These are phyloP conservation scores for Teunomyces aglyptinius DNA, from an alignment of 805 yeast genomes.

Conservation along the genomic window DNA sequence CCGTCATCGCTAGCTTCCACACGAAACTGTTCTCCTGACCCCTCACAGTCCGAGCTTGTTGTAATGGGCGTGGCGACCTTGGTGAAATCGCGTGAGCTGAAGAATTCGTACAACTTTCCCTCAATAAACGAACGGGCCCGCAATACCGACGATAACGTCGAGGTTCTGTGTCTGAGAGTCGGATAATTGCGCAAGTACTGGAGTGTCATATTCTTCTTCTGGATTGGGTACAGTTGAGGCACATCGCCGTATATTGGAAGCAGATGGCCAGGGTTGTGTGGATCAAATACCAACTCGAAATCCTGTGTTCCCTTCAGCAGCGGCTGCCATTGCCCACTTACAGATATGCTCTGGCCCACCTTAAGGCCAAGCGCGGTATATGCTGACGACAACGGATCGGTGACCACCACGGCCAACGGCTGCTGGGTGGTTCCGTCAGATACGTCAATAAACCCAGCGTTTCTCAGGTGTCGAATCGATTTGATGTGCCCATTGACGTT, in stretches of 20 bases:
- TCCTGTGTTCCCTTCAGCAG: slow-evolving; percentile 30
- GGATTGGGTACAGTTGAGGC: slow-evolving; percentile 69
- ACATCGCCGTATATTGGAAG: slow-evolving; percentile 61
- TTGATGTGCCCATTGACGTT: slow-evolving; percentile 64
- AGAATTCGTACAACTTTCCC: slow-evolving; percentile 50
- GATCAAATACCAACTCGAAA: slow-evolving; percentile 28
- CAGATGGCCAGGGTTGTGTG: slow-evolving; percentile 23
- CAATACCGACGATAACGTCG: slow-evolving; percentile 60
- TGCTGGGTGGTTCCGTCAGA: slow-evolving; percentile 69
- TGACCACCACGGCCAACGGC: slow-evolving; percentile 50
- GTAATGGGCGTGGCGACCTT: slow-evolving; percentile 85
- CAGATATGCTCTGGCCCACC: slow-evolving; percentile 45
- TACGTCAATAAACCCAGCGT: slow-evolving; percentile 75
- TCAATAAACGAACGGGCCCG: slow-evolving; percentile 74
- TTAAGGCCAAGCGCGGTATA: slow-evolving; percentile 29
- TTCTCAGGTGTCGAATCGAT: slow-evolving; percentile 69
- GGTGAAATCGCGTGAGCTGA: slow-evolving; percentile 51
- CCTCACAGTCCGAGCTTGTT: slow-evolving; percentile 93
- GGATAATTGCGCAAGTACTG: slow-evolving; percentile 73
- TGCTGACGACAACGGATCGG: slow-evolving; percentile 17
- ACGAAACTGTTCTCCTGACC: slow-evolving; percentile 88
- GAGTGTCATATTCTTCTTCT: slow-evolving; percentile 69
- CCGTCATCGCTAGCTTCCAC: slow-evolving; percentile 37
- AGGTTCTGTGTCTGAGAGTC: slow-evolving; percentile 71
- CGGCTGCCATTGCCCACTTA: slow-evolving; percentile 32